Base-by-base conservation (phyloP, 179 eudicot species). In the Silene vulgaris region DNA sequence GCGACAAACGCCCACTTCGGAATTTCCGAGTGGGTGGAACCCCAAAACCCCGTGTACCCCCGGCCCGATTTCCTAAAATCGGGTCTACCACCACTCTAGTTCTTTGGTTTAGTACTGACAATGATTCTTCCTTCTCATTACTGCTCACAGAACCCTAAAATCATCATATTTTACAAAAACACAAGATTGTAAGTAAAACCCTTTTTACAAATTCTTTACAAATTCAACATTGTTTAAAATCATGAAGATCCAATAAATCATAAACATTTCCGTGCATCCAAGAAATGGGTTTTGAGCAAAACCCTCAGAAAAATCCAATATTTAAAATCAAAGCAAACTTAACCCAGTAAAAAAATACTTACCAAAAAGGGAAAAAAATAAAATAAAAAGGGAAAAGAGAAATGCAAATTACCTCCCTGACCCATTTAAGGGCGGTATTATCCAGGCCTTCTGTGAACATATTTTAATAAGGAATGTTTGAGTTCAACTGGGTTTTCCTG, bases 391-490 rank as follows among this genome's bases (percentile, higher is more conserved):
- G 66, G 50, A 30, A 8, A 48, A 13, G 59, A 21, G 4, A 6
- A 12, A 69, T 1, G 56, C 56, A 17, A 67, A 20, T 69, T 69
- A 91, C 95, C 95, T 90, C 89, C 61, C 70, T 77, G 52, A 90
- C 95, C 97, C 97, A 91, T 80, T 80, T 81, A 52, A 90, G 90
- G 74, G 95, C 90, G 81, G 77, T 88, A 73, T 76, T 86, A 77
- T 91, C 97, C 7, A 90, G 87, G 5, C 97, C 97, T 75, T 91
- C 84, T 20, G 95, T 90, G 79, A 91, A 91, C 97, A 91, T 91
- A 50, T 28, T 59, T 43, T 40, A 40, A 68, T 2, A 37, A 19
- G 14, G 64, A 20, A 48, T 21, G 35, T n/a, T 57, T 13, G 43
- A 19, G 75, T 73, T 80, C 77, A 77, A 77, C 75, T 73, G 74